Percentiles rank a stretch among this genome's conserved stretches.
These are phyloP conservation scores for Wickerhamiella siamensis DNA, from an alignment of 805 yeast species.

Conservation along the genomic window DNA sequence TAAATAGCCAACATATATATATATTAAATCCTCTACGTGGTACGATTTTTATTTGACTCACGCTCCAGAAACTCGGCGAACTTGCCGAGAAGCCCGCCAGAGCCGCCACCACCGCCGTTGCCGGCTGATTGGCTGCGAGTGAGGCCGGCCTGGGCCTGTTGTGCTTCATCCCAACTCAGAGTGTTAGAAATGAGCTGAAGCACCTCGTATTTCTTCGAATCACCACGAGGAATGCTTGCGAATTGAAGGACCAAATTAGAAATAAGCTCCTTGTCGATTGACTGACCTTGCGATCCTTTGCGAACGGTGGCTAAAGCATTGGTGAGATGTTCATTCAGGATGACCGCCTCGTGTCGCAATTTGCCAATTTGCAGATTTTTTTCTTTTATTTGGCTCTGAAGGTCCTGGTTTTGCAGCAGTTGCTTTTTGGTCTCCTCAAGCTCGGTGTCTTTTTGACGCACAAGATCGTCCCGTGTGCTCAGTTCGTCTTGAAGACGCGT, in stretches of 20 bases:
- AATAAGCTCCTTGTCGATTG: slow-evolving; percentile 77
- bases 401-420: slow-evolving; percentile 15
- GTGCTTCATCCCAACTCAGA: slow-evolving; percentile 72
- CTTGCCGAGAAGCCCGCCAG: slow-evolving; percentile 25
- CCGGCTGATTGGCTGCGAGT: slow-evolving; percentile 8
- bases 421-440: slow-evolving; percentile 3
- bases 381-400: slow-evolving; percentile 39
- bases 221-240: slow-evolving; percentile 79
- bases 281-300: slow-evolving; percentile 56
- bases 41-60: slow-evolving; percentile 19
- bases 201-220: slow-evolving; percentile 87
- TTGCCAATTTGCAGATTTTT: slow-evolving; percentile 77
- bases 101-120: slow-evolving; percentile 3
- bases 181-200: slow-evolving; percentile 68
- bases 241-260: slow-evolving; percentile 78
- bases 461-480: not conserved
- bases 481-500: slow-evolving; percentile 1
- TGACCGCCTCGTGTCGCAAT: slow-evolving; percentile 85
- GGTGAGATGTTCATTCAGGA: slow-evolving; percentile 86
- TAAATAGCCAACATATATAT: slow-evolving; percentile 31
- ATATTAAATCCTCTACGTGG: not conserved
- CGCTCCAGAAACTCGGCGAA: slow-evolving; percentile 27
- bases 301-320: slow-evolving; percentile 78
- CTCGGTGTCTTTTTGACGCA: not conserved
- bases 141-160: slow-evolving; percentile 24